phyloP scores from a whole-genome alignment of 768 basidiomycete genomes.

The Peribolospora baueri region DNA sequence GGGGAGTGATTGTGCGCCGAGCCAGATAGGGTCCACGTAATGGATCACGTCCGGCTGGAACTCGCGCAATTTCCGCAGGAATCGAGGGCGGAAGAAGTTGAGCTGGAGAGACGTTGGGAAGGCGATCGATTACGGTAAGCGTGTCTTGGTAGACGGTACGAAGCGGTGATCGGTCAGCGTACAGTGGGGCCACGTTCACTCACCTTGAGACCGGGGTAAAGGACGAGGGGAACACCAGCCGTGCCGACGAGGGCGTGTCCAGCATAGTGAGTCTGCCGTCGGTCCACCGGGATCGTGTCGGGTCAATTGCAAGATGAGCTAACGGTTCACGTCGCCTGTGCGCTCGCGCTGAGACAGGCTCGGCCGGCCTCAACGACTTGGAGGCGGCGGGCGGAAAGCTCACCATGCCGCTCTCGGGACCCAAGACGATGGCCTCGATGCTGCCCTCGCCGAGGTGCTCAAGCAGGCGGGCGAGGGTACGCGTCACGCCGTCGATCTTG shows the following conservation, averaged over 20 bases:
- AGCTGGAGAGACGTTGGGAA: slow-evolving; percentile 11
- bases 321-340: too few relatives aligned
- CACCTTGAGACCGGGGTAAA: slow-evolving; percentile 22
- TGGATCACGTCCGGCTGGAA: slow-evolving; percentile 25
- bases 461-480: slow-evolving; percentile 24
- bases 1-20: slow-evolving; percentile 22
- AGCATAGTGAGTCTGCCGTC: slow-evolving; percentile 18
- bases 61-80: slow-evolving; percentile 15
- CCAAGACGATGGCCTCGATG: slow-evolving; percentile 25
- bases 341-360: too few relatives aligned
- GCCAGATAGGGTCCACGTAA: slow-evolving; percentile 27
- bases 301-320: not conserved
- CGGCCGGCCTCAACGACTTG: too few relatives aligned
- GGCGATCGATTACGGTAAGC: not conserved
- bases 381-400: not conserved
- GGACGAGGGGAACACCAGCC: slow-evolving; percentile 21
- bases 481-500: slow-evolving; percentile 25
- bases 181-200: not conserved
- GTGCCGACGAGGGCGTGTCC: slow-evolving; percentile 24
- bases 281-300: not conserved
- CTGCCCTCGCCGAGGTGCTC: slow-evolving; percentile 24
- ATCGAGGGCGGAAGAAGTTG: slow-evolving; percentile 25
- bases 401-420: slow-evolving; percentile 21
- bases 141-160: not conserved
- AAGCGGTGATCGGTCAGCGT: not conserved